Percentiles rank a stretch among this genome's conserved stretches.
phyloP scores from a whole-genome alignment of 2,329 filamentous ascomycete genomes.

The Diplodia sapinea region DNA sequence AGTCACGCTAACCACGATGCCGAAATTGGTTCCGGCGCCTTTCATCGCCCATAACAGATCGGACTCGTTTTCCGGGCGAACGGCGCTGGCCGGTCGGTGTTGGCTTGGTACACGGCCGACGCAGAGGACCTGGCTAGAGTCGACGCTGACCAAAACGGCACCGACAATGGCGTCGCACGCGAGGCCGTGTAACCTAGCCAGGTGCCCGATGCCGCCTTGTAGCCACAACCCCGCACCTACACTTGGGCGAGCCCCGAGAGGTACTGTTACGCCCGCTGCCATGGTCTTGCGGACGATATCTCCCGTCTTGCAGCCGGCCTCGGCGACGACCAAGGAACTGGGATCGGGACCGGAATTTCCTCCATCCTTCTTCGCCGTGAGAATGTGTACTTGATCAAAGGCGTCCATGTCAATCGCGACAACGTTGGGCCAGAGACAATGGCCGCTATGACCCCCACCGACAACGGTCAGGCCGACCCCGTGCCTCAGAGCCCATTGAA shows the following conservation, averaged over 20 bases:
- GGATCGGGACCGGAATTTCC: conserved; percentile 33
- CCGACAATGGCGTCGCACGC: conserved; percentile 65
- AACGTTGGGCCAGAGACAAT: conserved; percentile 61
- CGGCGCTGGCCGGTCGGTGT: conserved; percentile 50
- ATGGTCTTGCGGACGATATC: conserved; percentile 60
- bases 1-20: conserved; percentile 61
- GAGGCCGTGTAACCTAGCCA: conserved; percentile 62
- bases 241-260: conserved; percentile 66
- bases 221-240: conserved; percentile 69
- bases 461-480: conserved; percentile 56
- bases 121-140: conserved; percentile 55
- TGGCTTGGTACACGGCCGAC: conserved; percentile 59
- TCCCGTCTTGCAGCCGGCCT: conserved; percentile 62
- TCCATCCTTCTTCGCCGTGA: conserved; percentile 36
- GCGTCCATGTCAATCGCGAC: conserved; percentile 65
- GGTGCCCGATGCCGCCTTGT: conserved; percentile 68
- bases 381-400: conserved; percentile 59
- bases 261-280: conserved; percentile 59
- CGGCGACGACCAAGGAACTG: conserved; percentile 55
- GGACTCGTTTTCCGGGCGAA: conserved; percentile 55
- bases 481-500: conserved; percentile 62
- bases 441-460: conserved; percentile 65
- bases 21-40: conserved; percentile 66
- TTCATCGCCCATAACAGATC: conserved; percentile 64
- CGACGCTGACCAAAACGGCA: conserved; percentile 62